These are phyloP conservation scores for Lachnellula occidentalis DNA, from an alignment of 2,329 filamentous ascomycete genomes.

Conservation along the genomic window DNA sequence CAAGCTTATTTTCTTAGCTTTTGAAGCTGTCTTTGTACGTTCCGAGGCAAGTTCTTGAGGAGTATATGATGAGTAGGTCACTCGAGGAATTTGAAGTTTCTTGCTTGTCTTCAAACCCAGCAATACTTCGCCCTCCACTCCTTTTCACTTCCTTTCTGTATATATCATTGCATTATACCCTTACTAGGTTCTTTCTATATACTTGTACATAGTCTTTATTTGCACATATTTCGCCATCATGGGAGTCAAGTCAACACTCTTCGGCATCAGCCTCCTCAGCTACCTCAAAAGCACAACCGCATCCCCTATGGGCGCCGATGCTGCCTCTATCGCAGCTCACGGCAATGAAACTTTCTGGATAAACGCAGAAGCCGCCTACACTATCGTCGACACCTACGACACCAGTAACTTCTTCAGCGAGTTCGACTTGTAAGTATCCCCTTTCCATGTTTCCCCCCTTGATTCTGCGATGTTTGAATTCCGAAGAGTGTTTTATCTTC, in stretches of 20 bases:
- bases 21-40: background rate
- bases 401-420: conserved; percentile 40
- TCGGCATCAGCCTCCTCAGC: conserved; percentile 8
- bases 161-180: no score
- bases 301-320: conserved; percentile 2
- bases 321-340: conserved; percentile 12
- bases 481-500: no score
- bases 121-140: no score
- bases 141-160: no score
- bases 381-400: conserved; percentile 35
- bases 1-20: background rate
- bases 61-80: no score
- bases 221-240: conserved; percentile 1
- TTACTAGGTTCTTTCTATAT: background rate
- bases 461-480: no score
- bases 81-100: no score
- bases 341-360: background rate
- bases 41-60: no score
- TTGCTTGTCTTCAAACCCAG: no score
- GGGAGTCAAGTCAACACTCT: conserved; percentile 2
- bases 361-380: conserved; percentile 11
- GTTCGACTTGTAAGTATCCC: conserved; percentile 41
- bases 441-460: no score
- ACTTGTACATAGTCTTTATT: background rate
- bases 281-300: conserved; percentile 6